Percentiles rank a stretch among this genome's conserved stretches.
Conservation (phyloP, 2,329 filamentous ascomycete species). For the Dothideomycetes sp. region DNA sequence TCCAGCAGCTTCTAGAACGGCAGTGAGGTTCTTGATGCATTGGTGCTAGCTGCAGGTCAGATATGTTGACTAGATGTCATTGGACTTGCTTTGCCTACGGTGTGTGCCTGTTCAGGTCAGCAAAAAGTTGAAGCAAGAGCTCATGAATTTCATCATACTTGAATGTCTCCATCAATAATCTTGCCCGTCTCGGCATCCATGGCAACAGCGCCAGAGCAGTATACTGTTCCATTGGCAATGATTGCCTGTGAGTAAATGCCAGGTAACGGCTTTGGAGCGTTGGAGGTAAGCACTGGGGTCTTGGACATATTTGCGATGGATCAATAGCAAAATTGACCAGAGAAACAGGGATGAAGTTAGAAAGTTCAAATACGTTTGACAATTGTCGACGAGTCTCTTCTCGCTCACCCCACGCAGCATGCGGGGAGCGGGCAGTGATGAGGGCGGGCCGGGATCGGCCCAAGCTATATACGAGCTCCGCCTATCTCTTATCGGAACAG, state of each 20-base stretch:
- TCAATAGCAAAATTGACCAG: background rate
- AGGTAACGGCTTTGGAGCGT: conserved; percentile 9
- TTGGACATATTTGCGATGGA: conserved; percentile 9
- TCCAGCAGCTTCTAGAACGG: conserved; percentile 50
- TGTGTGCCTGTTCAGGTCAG: conserved; percentile 41
- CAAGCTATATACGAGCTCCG: too few relatives aligned
- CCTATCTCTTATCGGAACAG: background rate
- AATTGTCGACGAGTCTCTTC: too few relatives aligned
- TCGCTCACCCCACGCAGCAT: too few relatives aligned
- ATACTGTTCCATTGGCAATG: conserved; percentile 51
- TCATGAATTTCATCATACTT: background rate
- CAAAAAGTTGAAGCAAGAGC: too few relatives aligned
- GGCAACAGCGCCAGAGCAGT: conserved; percentile 55
- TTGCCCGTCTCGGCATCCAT: conserved; percentile 44
- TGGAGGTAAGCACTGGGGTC: conserved; percentile 6
- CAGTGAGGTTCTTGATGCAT: conserved; percentile 47
- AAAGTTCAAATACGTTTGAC: too few relatives aligned
- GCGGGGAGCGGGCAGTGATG: too few relatives aligned
- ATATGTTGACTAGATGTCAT: background rate
- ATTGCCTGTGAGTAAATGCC: conserved; percentile 23
- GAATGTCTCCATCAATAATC: conserved; percentile 45
- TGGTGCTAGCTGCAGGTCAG: conserved; percentile 29
- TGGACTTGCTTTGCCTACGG: conserved; percentile 26
- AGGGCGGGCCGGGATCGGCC: background rate
- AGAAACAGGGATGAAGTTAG: background rate